Percentiles rank a stretch among this genome's conserved stretches.
Evolutionary conservation across 2,329 filamentous ascomycete species (phyloP).

Genomic region (Diplodia mutila): DNA sequence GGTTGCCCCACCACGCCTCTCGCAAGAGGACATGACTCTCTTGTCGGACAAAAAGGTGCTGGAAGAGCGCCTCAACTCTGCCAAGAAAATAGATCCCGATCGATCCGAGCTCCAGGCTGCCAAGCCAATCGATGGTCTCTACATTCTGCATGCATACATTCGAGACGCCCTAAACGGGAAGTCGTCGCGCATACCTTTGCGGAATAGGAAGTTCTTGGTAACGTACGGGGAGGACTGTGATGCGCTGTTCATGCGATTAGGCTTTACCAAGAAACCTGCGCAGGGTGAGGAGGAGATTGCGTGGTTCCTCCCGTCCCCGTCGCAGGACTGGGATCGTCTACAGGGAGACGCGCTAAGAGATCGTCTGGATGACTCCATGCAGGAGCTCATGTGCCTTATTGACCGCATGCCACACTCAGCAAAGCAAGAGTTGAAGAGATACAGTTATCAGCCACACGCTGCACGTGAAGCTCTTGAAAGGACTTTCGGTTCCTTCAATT

Average conservation of each 20-base stretch:
- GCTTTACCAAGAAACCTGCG: constrained; percentile 53
- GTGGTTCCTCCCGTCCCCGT: constrained; percentile 41
- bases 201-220: constrained; percentile 67
- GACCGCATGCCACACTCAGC: constrained; percentile 42
- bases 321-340: constrained; percentile 31
- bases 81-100: constrained; percentile 55
- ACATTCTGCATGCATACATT: constrained; percentile 63
- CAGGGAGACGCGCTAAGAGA: constrained; percentile 33
- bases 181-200: constrained; percentile 55
- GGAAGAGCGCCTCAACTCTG: constrained; percentile 57
- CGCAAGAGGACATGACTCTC: constrained; percentile 51
- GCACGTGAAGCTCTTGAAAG: constrained; percentile 46
- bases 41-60: constrained; percentile 60
- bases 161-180: constrained; percentile 60
- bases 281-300: constrained; percentile 32
- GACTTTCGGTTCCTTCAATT: constrained; percentile 43
- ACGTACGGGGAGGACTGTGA: constrained; percentile 66
- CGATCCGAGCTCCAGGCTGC: constrained; percentile 59
- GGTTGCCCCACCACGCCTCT: constrained; percentile 58
- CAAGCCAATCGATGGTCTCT: constrained; percentile 58
- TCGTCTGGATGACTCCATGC: constrained; percentile 61
- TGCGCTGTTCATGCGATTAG: constrained; percentile 60
- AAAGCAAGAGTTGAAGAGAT: constrained; percentile 37
- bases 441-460: constrained; percentile 38
- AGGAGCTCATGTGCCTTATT: constrained; percentile 61